Base-by-base conservation (phyloP, 2,329 filamentous ascomycete species). In the Biscogniauxia mediterranea region DNA sequence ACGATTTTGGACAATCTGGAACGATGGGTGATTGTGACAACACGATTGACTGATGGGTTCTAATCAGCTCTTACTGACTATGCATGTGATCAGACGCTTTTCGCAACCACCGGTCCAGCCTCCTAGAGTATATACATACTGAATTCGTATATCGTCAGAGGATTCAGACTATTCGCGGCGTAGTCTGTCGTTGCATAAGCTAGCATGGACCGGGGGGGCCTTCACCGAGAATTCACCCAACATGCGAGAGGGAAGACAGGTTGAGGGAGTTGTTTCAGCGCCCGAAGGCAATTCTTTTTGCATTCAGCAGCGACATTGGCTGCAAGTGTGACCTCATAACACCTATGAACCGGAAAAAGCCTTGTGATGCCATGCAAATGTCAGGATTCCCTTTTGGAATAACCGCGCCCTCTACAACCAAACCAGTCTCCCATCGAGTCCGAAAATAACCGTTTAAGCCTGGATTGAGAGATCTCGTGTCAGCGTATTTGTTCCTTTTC, bases 331-430 rank as follows among this genome's bases (percentile, higher is more conserved):
- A 74, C 72, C 72, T 74, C 72, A 65, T 73, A 74, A 74, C 72
- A 74, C 72, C 72, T 74, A 73, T 72, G 71, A 74, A 74, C 72
- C 72, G 70, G 38, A 73, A 73, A 73, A 73, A 74, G 70, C 72
- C 71, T 69, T 73, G 71, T 73, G 72, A 74, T 74, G 72, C 72
- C 72, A 74, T 74, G 72, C 72, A 73, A 74, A 74, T 72, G 71
- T 73, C 72, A 74, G 61, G 66, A 73, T 73, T 71, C 72, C 72
- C 66, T 64, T 69, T 32, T 32, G 69, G 67, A 71, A 72, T 70
- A 71, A 71, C 68, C 71, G 66, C 71, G 69, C 71, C 71, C 69
- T 72, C 69, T 68, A 68, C 68, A 67, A 68, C 68, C 68, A 59
- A 56, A 69, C 61, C 69, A 64, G 58, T 61, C 61, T 59, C 66